Evolutionary conservation across 805 yeast species (phyloP), one percentile per base, ranked within the genome.

Genomic region (Kodamaea neixiangensis): DNA sequence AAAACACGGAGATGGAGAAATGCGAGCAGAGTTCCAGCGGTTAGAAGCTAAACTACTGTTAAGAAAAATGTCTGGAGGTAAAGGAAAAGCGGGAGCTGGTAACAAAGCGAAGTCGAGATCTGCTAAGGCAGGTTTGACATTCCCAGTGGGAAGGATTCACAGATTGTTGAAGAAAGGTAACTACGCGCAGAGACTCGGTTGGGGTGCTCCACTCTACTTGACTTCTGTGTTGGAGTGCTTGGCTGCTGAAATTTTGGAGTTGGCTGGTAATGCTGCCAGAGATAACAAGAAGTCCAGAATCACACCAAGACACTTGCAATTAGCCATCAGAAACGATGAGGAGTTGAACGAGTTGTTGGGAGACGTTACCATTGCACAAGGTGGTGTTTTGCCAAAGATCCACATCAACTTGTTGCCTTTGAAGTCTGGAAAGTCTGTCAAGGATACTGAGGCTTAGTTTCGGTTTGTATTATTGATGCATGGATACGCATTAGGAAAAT

Each of bases 61-160:
- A 37, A 15, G 9, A 13, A 77, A 46, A 76, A 87, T 87, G 94
- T 86, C 93, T 62, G 87, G 89, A 68, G 89, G 89, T 68, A 85
- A 86, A 80, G 90, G 90, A 67, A 92, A 92, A 80, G 96, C 97
- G 71, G 96, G 96, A 70, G 81, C 96, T n/a, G n/a, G n/a, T n/a
- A 63, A 77, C 96, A 17, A 92, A 90, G 73, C 97, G 71, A 94
- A 93, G 81, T 88, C 97, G 51, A 90, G 98, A 86, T 93, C 98
- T 64, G 86, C 97, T 59, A 93, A 91, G 83, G 97, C 98, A 71
- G 98, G 97, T 76, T 85, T 93, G 71, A 89, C 96, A 67, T 93
- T 93, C 96, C 98, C 98, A 80, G 98, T 93, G 63, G 98, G 98
- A 77, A 92, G 98, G 86, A 94, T 93, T 64, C 97, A 93, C 83